Conservation (phyloP, 495 filamentous ascomycete species). For the Neurospora sp. region DNA sequence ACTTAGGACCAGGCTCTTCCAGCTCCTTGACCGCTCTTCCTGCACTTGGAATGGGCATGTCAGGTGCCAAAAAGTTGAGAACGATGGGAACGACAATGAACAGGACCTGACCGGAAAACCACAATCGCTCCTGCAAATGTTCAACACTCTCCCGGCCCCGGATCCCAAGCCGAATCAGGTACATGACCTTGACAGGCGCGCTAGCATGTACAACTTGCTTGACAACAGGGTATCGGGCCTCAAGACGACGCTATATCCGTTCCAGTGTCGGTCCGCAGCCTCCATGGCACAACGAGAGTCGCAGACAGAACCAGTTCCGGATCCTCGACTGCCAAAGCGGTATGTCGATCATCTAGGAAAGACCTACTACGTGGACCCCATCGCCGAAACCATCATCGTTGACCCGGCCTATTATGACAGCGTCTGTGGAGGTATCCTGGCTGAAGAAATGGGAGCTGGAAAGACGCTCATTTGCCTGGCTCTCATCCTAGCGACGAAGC, state of each 20-base stretch:
- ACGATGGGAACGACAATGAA: neutral
- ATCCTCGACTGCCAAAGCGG: constrained; percentile 57
- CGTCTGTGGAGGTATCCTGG: constrained; percentile 66
- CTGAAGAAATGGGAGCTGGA: constrained; percentile 62
- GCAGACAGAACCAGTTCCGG: constrained; percentile 51
- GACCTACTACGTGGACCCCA: constrained; percentile 63
- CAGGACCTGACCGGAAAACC: constrained; percentile 30
- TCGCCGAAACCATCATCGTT: constrained; percentile 47
- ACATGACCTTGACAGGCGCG: constrained; percentile 42
- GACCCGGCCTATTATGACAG: constrained; percentile 64
- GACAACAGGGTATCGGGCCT: constrained; percentile 48
- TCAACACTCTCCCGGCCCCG: constrained; percentile 75
- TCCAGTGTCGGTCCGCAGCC: constrained; percentile 75
- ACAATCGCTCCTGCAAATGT: constrained; percentile 66
- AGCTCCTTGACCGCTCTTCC: constrained; percentile 44
- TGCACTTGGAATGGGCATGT: constrained; percentile 45
- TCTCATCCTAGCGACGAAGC: constrained; percentile 69
- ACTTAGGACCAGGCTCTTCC: constrained; percentile 42
- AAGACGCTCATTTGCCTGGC: constrained; percentile 87
- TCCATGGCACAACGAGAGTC: constrained; percentile 78
- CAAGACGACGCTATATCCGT: constrained; percentile 58
- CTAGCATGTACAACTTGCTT: constrained; percentile 56
- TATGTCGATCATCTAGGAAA: constrained; percentile 46
- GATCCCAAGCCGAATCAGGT: constrained; percentile 44
- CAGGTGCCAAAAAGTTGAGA: neutral